Evolutionary conservation across 164 flowering plant genomes (phyloP), one percentile per base, ranked within the genome.

Genomic region (Magnolia changhungtana): DNA sequence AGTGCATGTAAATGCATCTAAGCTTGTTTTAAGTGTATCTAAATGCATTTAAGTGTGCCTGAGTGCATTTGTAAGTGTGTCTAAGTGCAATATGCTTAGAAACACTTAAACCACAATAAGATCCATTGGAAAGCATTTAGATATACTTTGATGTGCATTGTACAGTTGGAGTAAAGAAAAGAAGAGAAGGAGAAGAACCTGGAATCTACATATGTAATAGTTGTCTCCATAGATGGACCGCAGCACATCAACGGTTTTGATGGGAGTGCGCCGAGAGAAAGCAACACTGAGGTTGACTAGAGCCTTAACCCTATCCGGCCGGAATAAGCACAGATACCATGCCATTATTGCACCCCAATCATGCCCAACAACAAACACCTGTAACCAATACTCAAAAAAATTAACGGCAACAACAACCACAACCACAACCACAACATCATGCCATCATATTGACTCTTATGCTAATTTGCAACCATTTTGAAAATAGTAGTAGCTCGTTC

Each of bases 281-380:
- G 64, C 72, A 14, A 91, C 91, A 78, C 95, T 88, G 78, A 88
- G 10, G 29, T 80, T 88, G 51, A 93, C 88, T 84, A 93, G 71
- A 13, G 93, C 96, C 82, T 83, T 89, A 18, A 92, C 92, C 45
- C 81, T 77, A 73, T 93, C 98, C 0, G 96, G 95, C 11, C 98
- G 75, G 59, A 80, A 85, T 81, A 89, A 61, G 76, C 91, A 87
- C 27, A 92, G 74, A 63, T 78, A n/a, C 98, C 98, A 93, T 16
- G 91, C 92, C 1, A 91, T 73, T 7, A 72, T 0, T 0, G 98
- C 95, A 0, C 98, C 98, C 93, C 91, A 90, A 70, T 93, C 96
- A 69, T 91, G 95, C 0, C 87, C 96, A 19, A 91, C 98, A 18
- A 92, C 90, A 72, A 88, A 91, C 55, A 89, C 96, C 83, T 87